phyloP scores from a whole-genome alignment of 495 filamentous ascomycete genomes.

The Aspergillus ostianus region DNA sequence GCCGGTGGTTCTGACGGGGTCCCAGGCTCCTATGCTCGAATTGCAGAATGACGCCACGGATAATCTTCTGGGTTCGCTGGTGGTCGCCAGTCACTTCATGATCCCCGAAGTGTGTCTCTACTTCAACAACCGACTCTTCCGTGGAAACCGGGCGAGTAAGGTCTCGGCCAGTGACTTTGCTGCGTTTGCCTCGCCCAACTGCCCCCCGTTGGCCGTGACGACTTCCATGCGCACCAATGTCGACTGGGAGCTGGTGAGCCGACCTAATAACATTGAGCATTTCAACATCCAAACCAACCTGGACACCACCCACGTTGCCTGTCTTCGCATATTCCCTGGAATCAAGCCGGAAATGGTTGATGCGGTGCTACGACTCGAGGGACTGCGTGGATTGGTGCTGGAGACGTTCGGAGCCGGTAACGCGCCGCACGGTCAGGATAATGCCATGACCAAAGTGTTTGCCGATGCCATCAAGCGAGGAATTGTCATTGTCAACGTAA shows the following conservation, averaged over 20 bases:
- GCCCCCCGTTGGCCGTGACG: slow-evolving; percentile 73
- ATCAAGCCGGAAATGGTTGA: slow-evolving; percentile 95
- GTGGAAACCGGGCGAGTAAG: slow-evolving; percentile 89
- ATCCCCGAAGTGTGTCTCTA: slow-evolving; percentile 96
- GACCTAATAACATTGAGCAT: slow-evolving; percentile 67
- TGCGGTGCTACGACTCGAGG: slow-evolving; percentile 74
- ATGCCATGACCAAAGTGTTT: slow-evolving; percentile 78
- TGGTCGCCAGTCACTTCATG: slow-evolving; percentile 94
- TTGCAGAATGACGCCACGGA: slow-evolving; percentile 95
- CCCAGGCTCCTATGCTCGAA: slow-evolving; percentile 89
- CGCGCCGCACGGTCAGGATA: slow-evolving; percentile 81
- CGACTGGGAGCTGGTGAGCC: slow-evolving; percentile 76
- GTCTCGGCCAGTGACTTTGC: slow-evolving; percentile 81
- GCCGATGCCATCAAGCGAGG: slow-evolving; percentile 73
- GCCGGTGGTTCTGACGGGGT: slow-evolving; percentile 86
- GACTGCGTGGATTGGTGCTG: slow-evolving; percentile 78
- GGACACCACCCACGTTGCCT: slow-evolving; percentile 87
- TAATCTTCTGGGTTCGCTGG: slow-evolving; percentile 87
- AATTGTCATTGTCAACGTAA: slow-evolving; percentile 89
- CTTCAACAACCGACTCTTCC: slow-evolving; percentile 90
- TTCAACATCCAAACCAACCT: slow-evolving; percentile 77
- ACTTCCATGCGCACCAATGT: slow-evolving; percentile 79
- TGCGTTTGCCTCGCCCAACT: slow-evolving; percentile 86
- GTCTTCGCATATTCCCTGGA: slow-evolving; percentile 91
- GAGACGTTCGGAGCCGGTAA: slow-evolving; percentile 98